Evolutionary conservation across 352 stramenopile species (phyloP).

Genomic region (Aphanomyces astaci): DNA sequence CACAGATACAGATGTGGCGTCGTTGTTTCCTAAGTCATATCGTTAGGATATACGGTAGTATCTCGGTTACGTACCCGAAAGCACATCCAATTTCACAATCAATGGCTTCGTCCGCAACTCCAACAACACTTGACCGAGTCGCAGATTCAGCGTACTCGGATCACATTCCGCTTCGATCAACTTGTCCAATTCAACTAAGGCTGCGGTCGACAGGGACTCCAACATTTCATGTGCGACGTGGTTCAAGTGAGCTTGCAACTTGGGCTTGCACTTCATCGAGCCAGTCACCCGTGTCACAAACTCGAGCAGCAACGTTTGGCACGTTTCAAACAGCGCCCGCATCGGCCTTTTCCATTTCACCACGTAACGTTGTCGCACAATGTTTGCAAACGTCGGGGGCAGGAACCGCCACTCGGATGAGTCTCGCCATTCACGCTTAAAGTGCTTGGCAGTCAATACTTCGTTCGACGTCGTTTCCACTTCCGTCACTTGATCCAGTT

Average conservation of each 20-base stretch:
- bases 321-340: not conserved
- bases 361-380: constrained; percentile 29
- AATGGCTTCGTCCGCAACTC: not conserved
- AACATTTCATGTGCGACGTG: not conserved
- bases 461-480: constrained; percentile 16
- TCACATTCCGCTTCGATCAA: not conserved
- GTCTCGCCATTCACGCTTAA: constrained; percentile 25
- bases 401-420: constrained; percentile 25
- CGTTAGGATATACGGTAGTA: no score
- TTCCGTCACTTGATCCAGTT: constrained; percentile 23
- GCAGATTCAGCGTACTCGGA: not conserved
- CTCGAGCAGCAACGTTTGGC: not conserved
- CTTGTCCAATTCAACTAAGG: not conserved
- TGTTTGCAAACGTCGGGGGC: constrained; percentile 33
- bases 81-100: not conserved
- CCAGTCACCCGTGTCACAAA: not conserved
- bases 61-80: not conserved
- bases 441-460: constrained; percentile 23
- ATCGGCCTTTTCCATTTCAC: not conserved
- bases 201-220: not conserved
- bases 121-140: not conserved
- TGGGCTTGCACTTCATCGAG: not conserved
- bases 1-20: not conserved
- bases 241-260: not conserved
- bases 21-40: not conserved